Conservation (phyloP, 2,329 filamentous ascomycete genomes). For the Scedosporium boydii region DNA sequence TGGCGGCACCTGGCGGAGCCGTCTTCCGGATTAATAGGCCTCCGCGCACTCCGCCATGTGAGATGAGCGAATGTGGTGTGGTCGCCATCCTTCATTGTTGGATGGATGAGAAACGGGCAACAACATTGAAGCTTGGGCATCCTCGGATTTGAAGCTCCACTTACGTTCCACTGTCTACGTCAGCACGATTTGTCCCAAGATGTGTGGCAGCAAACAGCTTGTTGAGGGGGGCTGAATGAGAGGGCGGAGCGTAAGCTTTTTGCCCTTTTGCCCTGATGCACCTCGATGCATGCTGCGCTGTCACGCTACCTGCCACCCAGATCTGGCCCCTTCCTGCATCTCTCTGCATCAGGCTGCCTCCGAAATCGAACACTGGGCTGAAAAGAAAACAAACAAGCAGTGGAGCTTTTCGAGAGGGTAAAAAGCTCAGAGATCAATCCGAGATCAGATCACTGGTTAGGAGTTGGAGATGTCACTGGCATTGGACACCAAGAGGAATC, state of each 20-base stretch:
- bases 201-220: background rate
- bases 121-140: too few relatives aligned
- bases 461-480: background rate
- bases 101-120: too few relatives aligned
- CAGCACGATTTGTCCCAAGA: background rate
- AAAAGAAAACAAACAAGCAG: background rate
- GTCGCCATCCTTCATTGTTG: too few relatives aligned
- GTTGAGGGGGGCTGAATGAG: background rate
- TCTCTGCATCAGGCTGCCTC: background rate
- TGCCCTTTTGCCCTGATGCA: constrained; percentile 1
- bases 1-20: too few relatives aligned
- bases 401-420: background rate
- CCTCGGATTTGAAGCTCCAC: background rate
- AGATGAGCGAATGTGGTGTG: too few relatives aligned
- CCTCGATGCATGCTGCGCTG: constrained; percentile 1
- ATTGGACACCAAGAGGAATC: background rate
- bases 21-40: too few relatives aligned
- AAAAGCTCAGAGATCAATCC: background rate
- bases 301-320: background rate
- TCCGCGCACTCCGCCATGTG: too few relatives aligned
- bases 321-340: background rate
- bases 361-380: background rate
- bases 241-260: background rate
- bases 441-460: background rate
- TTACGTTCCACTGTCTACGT: background rate